Base-by-base conservation (phyloP, 306 rosid genomes). In the Ziziphus jujuba region DNA sequence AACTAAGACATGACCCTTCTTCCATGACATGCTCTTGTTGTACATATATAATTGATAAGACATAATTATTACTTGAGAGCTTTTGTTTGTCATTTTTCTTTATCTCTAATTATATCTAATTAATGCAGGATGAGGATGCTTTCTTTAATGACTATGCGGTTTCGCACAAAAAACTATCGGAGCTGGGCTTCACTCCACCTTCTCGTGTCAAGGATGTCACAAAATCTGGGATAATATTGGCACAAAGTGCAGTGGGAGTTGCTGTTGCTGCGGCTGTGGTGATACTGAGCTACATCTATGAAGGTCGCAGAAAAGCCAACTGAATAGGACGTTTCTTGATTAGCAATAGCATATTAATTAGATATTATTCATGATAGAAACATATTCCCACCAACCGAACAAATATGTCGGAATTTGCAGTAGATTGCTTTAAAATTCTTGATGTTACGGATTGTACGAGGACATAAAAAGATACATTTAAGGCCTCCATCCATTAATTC, bases 101-200 rank as follows among this genome's bases (percentile, higher is more conserved):
- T 9, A 11, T 63, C 12, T 16, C 54, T 6, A 49, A 12, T 15
- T n/a, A 11, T 47, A 3, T 5, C 9, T 17, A 11, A 53, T 5
- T 61, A 40, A 79, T 59, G 35, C 70, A 90, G 97, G 87, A 90
- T 49, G 96, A 86, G 82, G 91, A 88, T 73, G 82, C 78, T 10
- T 88, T 90, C 69, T 88, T 86, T 31, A 47, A 5, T 54, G 97
- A 88, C 68, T 93, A 90, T 56, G 91, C 95, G 16, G 84, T 40
- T 16, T 84, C 98, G 17, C 97, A 93, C 81, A 93, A 86, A 77
- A 93, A 86, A 79, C 87, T 90, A 8, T 93, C 98, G 14, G 91
- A 87, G 79, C 79, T 90, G 5, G 98, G 98, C 71, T 81, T 90
- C 73, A 61, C 66, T 62, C 53, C 70, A 56, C 71, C 76, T 49